Base-by-base conservation (phyloP, 2,329 filamentous ascomycete genomes). In the Albophoma yamanashiensis region DNA sequence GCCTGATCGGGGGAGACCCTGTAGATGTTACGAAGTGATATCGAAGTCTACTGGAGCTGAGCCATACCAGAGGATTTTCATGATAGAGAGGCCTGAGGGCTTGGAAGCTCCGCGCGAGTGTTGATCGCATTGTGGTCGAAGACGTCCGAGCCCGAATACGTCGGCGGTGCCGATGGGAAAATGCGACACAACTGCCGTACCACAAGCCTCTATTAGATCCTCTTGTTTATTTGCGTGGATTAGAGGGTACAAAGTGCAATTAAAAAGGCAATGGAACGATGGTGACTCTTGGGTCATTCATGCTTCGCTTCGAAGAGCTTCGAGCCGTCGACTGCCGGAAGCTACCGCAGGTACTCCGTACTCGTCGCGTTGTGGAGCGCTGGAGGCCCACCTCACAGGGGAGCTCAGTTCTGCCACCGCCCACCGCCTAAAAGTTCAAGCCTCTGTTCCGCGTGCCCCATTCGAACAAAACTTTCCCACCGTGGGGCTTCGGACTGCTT, bases 1-100 rank as follows among this genome's bases (percentile, higher is more conserved):
- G 39, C 88, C 92, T 25, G 89, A 89, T 63, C 87, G 85, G 25
- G 93, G 93, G 20, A 97, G 84, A 34, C 93, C 93, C 92, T 97
- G 42, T 8, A 0, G 1, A 55, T 31, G 25, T 55, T 55, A 55
- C 31, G 7, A 22, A 2, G 20, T n/a, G 31, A 14, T 38, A 11
- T 22, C 7, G 11, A 36, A 3, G 7, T 38, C 17, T 7, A 6
- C 3, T 20, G 11, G 2, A 15, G 31, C 17, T 4, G 20, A 36
- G 9, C 1, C 78, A 67, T 77, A 95, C 92, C 70, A 96, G 75
- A 4, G 92, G 92, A 66, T 96, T 97, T 66, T 96, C 92, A 86
- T 97, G 92, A 45, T 68, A 67, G 2, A 75, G 65, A 57, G 68
- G 63, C 39, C 66, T 66, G 22, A 67, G 50, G 22, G 63, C 62